phyloP scores from a whole-genome alignment of 2,329 filamentous ascomycete genomes.

The Aspergillus sp. region DNA sequence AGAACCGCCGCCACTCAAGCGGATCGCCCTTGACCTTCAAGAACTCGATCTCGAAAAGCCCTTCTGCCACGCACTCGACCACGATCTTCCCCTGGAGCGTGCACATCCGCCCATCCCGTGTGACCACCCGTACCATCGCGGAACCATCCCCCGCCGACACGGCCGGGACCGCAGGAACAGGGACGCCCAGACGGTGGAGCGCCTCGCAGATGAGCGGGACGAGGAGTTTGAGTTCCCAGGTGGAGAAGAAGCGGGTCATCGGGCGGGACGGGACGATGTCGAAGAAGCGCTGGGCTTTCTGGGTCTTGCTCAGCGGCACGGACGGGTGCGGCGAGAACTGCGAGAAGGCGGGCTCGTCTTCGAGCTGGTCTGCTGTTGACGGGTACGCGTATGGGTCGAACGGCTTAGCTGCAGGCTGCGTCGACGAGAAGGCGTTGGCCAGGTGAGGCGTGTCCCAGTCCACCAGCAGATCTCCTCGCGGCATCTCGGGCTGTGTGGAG shows the following conservation, averaged over 20 bases:
- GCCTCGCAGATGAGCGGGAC: slow-evolving; percentile 72
- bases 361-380: slow-evolving; percentile 54
- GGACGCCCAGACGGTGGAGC: slow-evolving; percentile 76
- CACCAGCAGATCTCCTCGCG: slow-evolving; percentile 63
- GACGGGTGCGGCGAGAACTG: slow-evolving; percentile 76
- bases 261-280: slow-evolving; percentile 85
- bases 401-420: slow-evolving; percentile 37
- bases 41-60: slow-evolving; percentile 77
- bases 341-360: slow-evolving; percentile 71
- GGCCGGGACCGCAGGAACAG: slow-evolving; percentile 45
- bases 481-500: slow-evolving; percentile 77
- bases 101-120: slow-evolving; percentile 47
- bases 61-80: slow-evolving; percentile 40
- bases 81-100: slow-evolving; percentile 36
- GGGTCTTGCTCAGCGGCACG: slow-evolving; percentile 75
- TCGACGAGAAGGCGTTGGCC: slow-evolving; percentile 32
- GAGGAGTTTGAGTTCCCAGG: slow-evolving; percentile 63
- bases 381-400: slow-evolving; percentile 30
- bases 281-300: slow-evolving; percentile 75
- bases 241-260: slow-evolving; percentile 86
- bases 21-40: slow-evolving; percentile 94
- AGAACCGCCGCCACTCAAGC: slow-evolving; percentile 90
- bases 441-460: slow-evolving; percentile 78
- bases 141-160: slow-evolving; percentile 44
- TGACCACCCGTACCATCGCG: slow-evolving; percentile 61